Conservation (phyloP, 2,329 filamentous ascomycete genomes). For the Zopfia rhizophila region DNA sequence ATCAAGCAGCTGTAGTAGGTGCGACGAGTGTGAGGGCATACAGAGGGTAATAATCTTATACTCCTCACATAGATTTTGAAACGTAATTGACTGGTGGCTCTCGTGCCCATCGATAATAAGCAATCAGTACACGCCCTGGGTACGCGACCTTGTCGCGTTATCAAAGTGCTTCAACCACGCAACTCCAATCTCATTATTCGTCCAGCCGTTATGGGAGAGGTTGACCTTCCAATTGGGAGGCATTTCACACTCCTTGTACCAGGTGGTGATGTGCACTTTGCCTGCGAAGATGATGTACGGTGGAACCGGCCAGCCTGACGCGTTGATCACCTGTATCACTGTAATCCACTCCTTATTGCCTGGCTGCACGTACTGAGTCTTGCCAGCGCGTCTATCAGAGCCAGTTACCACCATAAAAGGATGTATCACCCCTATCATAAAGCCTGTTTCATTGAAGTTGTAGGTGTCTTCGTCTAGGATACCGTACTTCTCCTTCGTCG, state of each 20-base stretch:
- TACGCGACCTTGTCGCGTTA: slow-evolving; percentile 30
- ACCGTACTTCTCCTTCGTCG: slow-evolving; percentile 17
- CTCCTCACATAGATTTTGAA: slow-evolving; percentile 43
- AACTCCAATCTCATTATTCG: slow-evolving; percentile 37
- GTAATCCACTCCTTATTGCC: slow-evolving; percentile 26
- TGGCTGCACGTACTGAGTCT: slow-evolving; percentile 15
- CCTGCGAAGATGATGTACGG: slow-evolving; percentile 23
- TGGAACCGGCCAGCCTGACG: slow-evolving; percentile 18
- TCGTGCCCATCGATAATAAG: slow-evolving; percentile 50
- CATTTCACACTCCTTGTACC: slow-evolving; percentile 37
- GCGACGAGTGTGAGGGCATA: slow-evolving; percentile 45
- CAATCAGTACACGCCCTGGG: slow-evolving; percentile 39
- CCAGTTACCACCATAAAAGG: slow-evolving; percentile 18
- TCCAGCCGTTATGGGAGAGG: slow-evolving; percentile 45
- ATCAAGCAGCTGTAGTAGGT: slow-evolving; percentile 52
- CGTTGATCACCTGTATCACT: slow-evolving; percentile 20
- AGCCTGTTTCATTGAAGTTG: slow-evolving; percentile 25
- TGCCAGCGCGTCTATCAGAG: slow-evolving; percentile 9
- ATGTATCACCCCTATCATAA: slow-evolving; percentile 20
- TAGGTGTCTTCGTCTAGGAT: slow-evolving; percentile 23
- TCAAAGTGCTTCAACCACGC: slow-evolving; percentile 49
- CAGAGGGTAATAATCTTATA: slow-evolving; percentile 51
- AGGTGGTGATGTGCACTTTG: slow-evolving; percentile 17
- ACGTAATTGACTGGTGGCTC: slow-evolving; percentile 43
- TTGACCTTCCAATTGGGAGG: slow-evolving; percentile 42